Evolutionary conservation across 805 yeast species (phyloP).

Genomic region (Cyberlindnera euphorbiae): DNA sequence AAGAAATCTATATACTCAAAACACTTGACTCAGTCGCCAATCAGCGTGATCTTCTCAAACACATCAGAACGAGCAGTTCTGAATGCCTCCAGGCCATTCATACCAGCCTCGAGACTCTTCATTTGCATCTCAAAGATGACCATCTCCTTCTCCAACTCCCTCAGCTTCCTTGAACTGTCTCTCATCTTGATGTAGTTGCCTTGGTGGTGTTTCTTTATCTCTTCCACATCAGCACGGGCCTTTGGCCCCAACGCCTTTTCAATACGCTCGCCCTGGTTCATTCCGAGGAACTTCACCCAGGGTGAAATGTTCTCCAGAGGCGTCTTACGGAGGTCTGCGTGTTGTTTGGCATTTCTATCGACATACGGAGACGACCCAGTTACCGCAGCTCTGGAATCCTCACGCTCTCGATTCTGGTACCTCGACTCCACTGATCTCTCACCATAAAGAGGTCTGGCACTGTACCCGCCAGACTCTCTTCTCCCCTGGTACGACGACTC

Average conservation of each 20-base stretch:
- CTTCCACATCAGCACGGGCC: constrained; percentile 11
- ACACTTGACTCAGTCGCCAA: constrained; percentile 14
- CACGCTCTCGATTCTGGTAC: background rate
- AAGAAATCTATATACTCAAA: background rate
- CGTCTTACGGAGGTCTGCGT: constrained; percentile 2
- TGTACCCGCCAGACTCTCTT: constrained; percentile 1
- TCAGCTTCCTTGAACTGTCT: constrained; percentile 8
- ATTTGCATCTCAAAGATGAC: constrained; percentile 12
- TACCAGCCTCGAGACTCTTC: constrained; percentile 13
- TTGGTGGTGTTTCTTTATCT: constrained; percentile 12
- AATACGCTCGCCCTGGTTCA: constrained; percentile 14
- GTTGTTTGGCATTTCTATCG: constrained; percentile 2
- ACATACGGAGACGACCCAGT: too few species aligned
- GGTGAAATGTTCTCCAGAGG: constrained; percentile 10
- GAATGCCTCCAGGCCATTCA: constrained; percentile 15
- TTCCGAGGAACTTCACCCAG: constrained; percentile 15
- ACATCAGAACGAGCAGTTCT: constrained; percentile 12
- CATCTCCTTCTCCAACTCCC: constrained; percentile 11
- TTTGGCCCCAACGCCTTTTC: constrained; percentile 7
- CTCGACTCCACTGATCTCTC: too few species aligned
- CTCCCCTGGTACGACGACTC: background rate
- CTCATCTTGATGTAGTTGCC: constrained; percentile 11
- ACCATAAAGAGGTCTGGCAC: too few species aligned
- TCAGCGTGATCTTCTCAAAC: constrained; percentile 15
- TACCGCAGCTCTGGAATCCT: too few species aligned